These are phyloP conservation scores for Moricandia moricandioides DNA, from an alignment of 345 rosid genomes.

Conservation along the genomic window DNA sequence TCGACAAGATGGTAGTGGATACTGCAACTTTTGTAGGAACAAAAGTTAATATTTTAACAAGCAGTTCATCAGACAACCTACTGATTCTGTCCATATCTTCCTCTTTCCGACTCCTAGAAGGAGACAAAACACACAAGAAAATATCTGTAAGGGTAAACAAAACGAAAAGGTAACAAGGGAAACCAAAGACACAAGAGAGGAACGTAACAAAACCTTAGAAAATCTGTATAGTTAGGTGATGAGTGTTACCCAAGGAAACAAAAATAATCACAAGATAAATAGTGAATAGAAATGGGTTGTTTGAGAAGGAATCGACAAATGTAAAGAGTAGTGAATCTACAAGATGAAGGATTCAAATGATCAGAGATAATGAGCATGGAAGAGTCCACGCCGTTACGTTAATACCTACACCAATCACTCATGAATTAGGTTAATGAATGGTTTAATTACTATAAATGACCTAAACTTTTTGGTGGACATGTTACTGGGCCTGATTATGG, in stretches of 20 bases:
- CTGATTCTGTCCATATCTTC: not conserved
- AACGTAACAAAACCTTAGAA: constrained; percentile 1
- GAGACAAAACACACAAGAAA: not conserved
- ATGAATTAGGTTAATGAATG: not conserved
- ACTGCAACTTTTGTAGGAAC: constrained; percentile 13
- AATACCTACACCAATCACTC: not conserved
- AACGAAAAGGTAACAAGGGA: too few species aligned
- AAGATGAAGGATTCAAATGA: too few species aligned
- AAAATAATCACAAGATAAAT: not conserved
- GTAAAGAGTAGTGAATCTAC: too few species aligned
- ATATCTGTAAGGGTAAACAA: too few species aligned
- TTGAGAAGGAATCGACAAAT: not conserved
- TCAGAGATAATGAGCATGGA: too few species aligned
- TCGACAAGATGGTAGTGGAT: constrained; percentile 11
- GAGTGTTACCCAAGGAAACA: not conserved
- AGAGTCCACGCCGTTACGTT: not conserved
- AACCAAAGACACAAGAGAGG: not conserved
- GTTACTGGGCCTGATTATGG: too few species aligned
- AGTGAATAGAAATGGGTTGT: not conserved
- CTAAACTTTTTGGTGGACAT: not conserved
- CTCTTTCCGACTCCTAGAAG: too few species aligned
- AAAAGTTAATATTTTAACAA: not conserved
- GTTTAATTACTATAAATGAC: not conserved
- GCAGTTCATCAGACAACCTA: not conserved
- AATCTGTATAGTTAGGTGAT: not conserved